Conservation (phyloP, 768 basidiomycete species). For the Leccinum broughii region DNA sequence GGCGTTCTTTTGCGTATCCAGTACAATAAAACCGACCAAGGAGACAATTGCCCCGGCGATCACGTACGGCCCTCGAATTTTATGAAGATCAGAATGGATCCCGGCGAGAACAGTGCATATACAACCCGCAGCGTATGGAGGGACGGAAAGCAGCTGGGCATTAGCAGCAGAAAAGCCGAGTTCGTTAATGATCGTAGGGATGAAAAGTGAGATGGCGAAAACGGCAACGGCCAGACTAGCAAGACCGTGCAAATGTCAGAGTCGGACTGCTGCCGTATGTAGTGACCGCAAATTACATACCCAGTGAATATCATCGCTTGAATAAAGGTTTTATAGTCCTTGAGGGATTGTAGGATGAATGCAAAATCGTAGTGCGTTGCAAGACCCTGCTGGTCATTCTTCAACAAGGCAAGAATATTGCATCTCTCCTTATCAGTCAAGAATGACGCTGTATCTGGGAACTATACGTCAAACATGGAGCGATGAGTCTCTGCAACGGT, state of each 20-base stretch:
- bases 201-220: conserved; percentile 48
- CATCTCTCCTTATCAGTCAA: conserved; percentile 45
- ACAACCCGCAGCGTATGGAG: conserved; percentile 50
- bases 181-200: conserved; percentile 49
- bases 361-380: conserved; percentile 45
- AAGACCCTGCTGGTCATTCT: conserved; percentile 45
- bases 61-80: conserved; percentile 51
- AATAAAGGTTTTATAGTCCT: conserved; percentile 43
- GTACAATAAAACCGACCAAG: conserved; percentile 52
- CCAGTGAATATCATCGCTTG: conserved; percentile 43
- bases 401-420: conserved; percentile 37
- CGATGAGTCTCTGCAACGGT: conserved; percentile 7
- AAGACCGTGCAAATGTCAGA: conserved; percentile 5
- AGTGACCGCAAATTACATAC: conserved; percentile 19
- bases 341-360: conserved; percentile 50
- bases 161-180: conserved; percentile 52
- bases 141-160: conserved; percentile 51
- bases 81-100: conserved; percentile 41
- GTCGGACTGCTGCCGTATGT: not conserved
- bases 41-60: conserved; percentile 43
- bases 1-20: conserved; percentile 36
- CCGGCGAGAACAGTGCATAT: conserved; percentile 44
- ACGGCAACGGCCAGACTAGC: conserved; percentile 43
- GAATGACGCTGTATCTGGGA: conserved; percentile 60
- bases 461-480: conserved; percentile 31